Base-by-base conservation (phyloP, 257 asterid genomes). In the Gardenia jasminoides region DNA sequence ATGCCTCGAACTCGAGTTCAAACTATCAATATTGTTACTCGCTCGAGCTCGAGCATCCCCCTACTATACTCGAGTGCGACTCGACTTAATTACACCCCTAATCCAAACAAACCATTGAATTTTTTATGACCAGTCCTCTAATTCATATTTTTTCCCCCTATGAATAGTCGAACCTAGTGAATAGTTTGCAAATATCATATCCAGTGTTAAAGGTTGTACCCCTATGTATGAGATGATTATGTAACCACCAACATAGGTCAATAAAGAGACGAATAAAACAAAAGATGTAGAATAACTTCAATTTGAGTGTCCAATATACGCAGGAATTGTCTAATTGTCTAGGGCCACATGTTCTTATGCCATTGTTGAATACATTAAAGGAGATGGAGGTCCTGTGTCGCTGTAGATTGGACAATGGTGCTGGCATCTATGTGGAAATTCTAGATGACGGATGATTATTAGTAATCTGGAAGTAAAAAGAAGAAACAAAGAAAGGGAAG, bases 391-490 rank as follows among this genome's bases (percentile, higher is more conserved):
- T 26, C 50, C 26, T 16, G 1, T 62, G 61, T 62, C 72, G 44
- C 72, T 43, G 28, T 24, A n/a, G 61, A 46, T 26, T 43, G 79
- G 61, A 76, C 71, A 76, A 61, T 62, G 19, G 15, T 62, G 71
- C 79, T 76, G 78, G 78, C 70, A 75, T 36, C 58, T 59, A 48
- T 62, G 31, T 74, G 58, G 43, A 75, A 75, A 75, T 59, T 75
- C 41, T 75, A 58, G 70, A 75, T 39, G 58, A 39, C n/a, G 65
- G 22, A 28, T 68, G 17, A 68, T 68, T 59, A 26, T 54, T 48
- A 76, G 64, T 44, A 16, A 43, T 58, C 61, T 12, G 50, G 59
- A 30, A 47, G 31, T 22, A 41, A 24, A 22, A 36, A 1, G 13
- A 24, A 39, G 36, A 6, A 47, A 50, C 19, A 20, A 31, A 33